These are phyloP conservation scores for Dunaliella primolecta DNA, from an alignment of 139 green algal genomes.

Conservation along the genomic window DNA sequence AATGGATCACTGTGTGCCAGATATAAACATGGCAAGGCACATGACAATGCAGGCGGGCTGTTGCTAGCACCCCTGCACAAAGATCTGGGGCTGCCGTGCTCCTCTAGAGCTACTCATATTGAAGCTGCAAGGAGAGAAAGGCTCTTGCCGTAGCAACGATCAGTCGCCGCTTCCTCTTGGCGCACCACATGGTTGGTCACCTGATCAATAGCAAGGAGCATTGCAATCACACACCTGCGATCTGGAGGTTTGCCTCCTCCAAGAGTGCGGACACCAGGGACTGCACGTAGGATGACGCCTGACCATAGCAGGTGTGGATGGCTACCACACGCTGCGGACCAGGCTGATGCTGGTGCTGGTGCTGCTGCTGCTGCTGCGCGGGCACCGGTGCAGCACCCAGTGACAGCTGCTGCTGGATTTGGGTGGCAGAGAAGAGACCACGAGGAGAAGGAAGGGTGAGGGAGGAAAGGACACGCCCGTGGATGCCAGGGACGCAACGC, in stretches of 20 bases:
- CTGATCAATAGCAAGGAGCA: constrained; percentile 2
- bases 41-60: too few species aligned
- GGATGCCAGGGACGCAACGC: too few species aligned
- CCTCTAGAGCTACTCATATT: too few species aligned
- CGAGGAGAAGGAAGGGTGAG: neutral
- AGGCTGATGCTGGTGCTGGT: neutral
- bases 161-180: too few species aligned
- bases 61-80: too few species aligned
- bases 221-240: constrained; percentile 15
- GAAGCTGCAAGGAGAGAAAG: too few species aligned
- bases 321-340: neutral
- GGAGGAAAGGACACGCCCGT: neutral
- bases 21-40: too few species aligned
- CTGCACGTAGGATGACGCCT: neutral
- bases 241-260: constrained; percentile 62
- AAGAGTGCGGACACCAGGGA: constrained; percentile 32
- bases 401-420: neutral
- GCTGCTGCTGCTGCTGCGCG: neutral
- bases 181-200: too few species aligned
- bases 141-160: too few species aligned
- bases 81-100: too few species aligned
- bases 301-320: neutral
- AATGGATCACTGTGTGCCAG: too few species aligned
- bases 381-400: too few species aligned
- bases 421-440: neutral